Evolutionary conservation across 768 basidiomycete genomes (phyloP), one percentile per base, ranked within the genome.

Genomic region (Suillus placidus): DNA sequence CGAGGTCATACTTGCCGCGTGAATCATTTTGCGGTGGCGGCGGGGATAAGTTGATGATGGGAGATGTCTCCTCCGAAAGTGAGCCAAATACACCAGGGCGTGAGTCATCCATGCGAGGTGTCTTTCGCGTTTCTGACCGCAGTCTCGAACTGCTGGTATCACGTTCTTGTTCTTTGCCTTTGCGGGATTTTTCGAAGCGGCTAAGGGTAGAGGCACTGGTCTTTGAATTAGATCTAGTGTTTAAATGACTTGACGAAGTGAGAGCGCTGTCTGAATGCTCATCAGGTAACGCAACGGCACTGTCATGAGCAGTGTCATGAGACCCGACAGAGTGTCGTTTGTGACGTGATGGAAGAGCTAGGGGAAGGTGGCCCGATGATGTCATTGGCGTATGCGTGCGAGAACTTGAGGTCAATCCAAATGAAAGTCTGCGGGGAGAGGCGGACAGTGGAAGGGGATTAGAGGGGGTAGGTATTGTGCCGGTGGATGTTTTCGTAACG

Each of bases 371-470:
- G 0, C 62, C 61, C 10, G 76, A 62, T 18, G 76, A 77, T 18
- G 77, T 74, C 63, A 73, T 77, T 13, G 76, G 77, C 5, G 75
- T 71, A 61, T 61, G 69, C 47, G 68, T 70, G 23, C 75, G 77
- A 38, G 77, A 74, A 51, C 34, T 61, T 6, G 58, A 45, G n/a
- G 64, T 71, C 61, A 78, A 65, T 60, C 76, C 76, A 23, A 77
- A 77, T 1, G 76, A 77, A 23, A 76, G 67, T 16, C 77, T 74
- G 58, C 76, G 77, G 20, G 76, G 76, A 37, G 77, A 77, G 26
- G 77, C 75, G 7, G 76, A 76, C 56, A 77, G 62, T n/a, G 76
- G 76, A 0, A 78, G 61, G 0, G 76, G 76, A 18, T 63, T 73
- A 9, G 76, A 77, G 13, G 76, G 76, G 58, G 71, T 45, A 18